Evolutionary conservation across 2,329 filamentous ascomycete genomes (phyloP).

Genomic region (Beauveria sp.): DNA sequence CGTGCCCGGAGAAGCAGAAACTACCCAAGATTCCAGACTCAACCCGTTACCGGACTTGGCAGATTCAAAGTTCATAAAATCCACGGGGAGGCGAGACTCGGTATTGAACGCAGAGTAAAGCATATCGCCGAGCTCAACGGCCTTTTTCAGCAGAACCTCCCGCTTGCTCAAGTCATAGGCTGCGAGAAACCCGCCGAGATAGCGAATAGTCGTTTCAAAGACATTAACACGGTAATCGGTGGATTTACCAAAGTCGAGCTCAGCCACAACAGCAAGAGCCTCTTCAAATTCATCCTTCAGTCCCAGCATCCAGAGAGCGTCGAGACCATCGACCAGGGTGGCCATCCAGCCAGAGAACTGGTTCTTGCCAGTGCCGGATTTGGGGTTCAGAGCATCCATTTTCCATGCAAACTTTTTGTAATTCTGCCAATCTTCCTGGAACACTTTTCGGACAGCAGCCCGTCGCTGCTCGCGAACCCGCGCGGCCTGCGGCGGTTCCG

Average conservation of each 20-base stretch:
- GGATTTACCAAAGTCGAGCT: conserved; percentile 54
- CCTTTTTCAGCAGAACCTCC: conserved; percentile 51
- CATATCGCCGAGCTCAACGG: conserved; percentile 54
- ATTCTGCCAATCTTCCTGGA: conserved; percentile 40
- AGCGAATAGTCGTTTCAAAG: conserved; percentile 66
- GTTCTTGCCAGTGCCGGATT: conserved; percentile 44
- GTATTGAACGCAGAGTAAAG: conserved; percentile 62
- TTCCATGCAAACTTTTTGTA: conserved; percentile 59
- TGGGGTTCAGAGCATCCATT: conserved; percentile 53
- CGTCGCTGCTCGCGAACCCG: conserved; percentile 24
- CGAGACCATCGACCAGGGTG: conserved; percentile 59
- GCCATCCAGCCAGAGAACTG: conserved; percentile 61
- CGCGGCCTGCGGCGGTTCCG: conserved; percentile 20
- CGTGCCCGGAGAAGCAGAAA: conserved; percentile 49
- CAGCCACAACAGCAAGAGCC: conserved; percentile 49
- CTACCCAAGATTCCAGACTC: conserved; percentile 27
- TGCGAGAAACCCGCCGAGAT: conserved; percentile 61
- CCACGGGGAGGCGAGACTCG: conserved; percentile 55
- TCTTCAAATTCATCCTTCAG: conserved; percentile 57
- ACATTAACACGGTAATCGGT: conserved; percentile 45
- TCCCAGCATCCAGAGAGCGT: conserved; percentile 68
- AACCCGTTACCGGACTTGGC: conserved; percentile 30
- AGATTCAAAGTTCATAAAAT: conserved; percentile 37
- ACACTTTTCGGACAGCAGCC: conserved; percentile 25
- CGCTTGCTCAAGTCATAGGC: conserved; percentile 59